A percentile compares a stretch with the other conserved stretches of the same genome.
phyloP scores from a whole-genome alignment of 2,329 filamentous ascomycete species.

The Colletotrichum limetticola region DNA sequence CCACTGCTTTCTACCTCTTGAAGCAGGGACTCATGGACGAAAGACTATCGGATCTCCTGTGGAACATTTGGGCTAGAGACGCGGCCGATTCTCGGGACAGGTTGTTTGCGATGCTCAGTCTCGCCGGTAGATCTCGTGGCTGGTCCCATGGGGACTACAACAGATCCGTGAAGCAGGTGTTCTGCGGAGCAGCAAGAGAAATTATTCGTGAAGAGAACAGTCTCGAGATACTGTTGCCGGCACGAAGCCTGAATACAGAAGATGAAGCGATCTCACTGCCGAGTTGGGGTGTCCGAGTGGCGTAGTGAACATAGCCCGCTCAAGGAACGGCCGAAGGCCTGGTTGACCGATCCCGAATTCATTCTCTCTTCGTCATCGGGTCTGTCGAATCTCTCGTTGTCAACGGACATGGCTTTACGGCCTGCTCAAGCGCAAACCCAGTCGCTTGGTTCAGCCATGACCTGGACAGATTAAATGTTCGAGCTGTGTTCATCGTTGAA shows the following conservation, averaged over 20 bases:
- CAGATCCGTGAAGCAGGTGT: background rate
- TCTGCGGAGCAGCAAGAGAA: background rate
- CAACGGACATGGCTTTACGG: background rate
- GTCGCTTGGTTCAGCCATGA: background rate
- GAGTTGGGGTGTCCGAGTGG: conserved; percentile 8
- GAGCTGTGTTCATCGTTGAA: background rate
- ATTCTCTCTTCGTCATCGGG: background rate
- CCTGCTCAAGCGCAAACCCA: background rate
- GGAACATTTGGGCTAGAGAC: conserved; percentile 4
- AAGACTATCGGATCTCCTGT: conserved; percentile 3
- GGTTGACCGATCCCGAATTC: background rate
- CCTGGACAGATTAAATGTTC: background rate
- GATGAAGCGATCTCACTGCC: background rate
- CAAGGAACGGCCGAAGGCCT: background rate
- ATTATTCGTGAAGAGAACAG: background rate
- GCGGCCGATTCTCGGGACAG: background rate
- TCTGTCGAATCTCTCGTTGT: background rate
- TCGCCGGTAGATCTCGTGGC: background rate
- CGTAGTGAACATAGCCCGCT: background rate
- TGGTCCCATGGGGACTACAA: background rate
- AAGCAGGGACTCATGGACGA: background rate
- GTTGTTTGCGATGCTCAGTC: background rate
- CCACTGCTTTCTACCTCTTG: background rate
- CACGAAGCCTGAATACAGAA: background rate
- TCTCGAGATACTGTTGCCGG: conserved; percentile 6